Evolutionary conservation across 305 asterid species (phyloP), one percentile per base, ranked within the genome.

Genomic region (Coffea humblotiana): DNA sequence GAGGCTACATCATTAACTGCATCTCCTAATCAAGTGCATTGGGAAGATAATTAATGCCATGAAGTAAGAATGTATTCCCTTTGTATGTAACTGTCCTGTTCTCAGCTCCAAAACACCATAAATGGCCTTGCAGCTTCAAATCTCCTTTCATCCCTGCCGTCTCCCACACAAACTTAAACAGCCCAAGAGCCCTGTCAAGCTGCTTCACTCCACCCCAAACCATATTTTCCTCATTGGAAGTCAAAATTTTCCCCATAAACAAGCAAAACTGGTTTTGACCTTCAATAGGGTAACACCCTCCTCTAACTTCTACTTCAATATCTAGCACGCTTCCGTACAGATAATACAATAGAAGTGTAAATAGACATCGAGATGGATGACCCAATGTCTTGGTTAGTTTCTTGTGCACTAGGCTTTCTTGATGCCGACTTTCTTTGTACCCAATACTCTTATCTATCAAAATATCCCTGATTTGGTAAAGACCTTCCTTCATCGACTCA

Each of bases 81-180:
- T 89, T 89, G 73, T 92, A 93, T 11, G 81, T 60, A 76, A 91
- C 23, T 45, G 87, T 78, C 84, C 89, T 91, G 63, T 77, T 84
- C 68, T 83, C 72, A 77, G 91, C 90, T 81, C 97, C 97, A 87
- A 91, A 81, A 84, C 92, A 90, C 97, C 97, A 93, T 82, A 93
- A 76, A 89, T 93, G 97, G 47, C 97, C 98, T 86, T 90, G 97
- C 84, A 94, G 74, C 90, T 88, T 90, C 84, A 95, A 82, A 79
- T 89, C 90, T 64, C 94, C 99, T 86, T 92, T 90, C 89, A 83
- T 82, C 68, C 87, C 90, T 15, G 97, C 93, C 9, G 85, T 88
- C 80, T 92, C 94, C 98, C 97, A 91, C 23, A 95, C 91, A 82
- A 95, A 95, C 85, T 92, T 93, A 82, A 92, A 92, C 79, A 95